Percentiles rank a stretch among this genome's conserved stretches.
Conservation (phyloP, 805 yeast genomes). For the Candida oleophila region DNA sequence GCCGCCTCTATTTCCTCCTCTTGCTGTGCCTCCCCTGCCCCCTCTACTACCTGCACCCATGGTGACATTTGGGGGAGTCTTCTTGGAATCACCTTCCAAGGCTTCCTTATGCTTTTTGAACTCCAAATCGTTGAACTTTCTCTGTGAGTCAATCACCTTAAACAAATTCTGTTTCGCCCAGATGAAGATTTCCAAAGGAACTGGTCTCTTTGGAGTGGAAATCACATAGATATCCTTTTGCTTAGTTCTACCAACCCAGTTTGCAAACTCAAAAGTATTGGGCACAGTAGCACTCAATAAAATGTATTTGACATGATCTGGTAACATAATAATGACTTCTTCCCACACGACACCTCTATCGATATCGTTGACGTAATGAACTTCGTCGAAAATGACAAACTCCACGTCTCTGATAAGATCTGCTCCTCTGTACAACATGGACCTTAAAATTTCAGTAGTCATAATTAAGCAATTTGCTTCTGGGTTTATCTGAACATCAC, state of each 20-base stretch:
- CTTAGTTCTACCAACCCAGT: conserved; percentile 97
- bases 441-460: conserved; percentile 95
- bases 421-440: conserved; percentile 96
- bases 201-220: conserved; percentile 94
- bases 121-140: conserved; percentile 65
- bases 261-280: conserved; percentile 96
- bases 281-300: conserved; percentile 96
- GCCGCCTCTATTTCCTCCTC: conserved; percentile 41
- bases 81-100: conserved; percentile 39
- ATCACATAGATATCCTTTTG: conserved; percentile 95
- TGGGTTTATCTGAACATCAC: conserved; percentile 96
- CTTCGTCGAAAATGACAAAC: conserved; percentile 96
- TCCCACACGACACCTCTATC: conserved; percentile 99
- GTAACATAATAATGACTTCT: conserved; percentile 96
- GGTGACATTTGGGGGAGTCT: conserved; percentile 26
- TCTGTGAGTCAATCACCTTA: conserved; percentile 72
- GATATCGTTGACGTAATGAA: conserved; percentile 94
- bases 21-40: conserved; percentile 43
- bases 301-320: conserved; percentile 92
- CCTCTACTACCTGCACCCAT: conserved; percentile 43
- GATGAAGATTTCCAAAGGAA: conserved; percentile 82
- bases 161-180: conserved; percentile 78
- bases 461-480: conserved; percentile 94
- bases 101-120: conserved; percentile 60
- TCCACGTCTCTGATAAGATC: conserved; percentile 96